Evolutionary conservation across 2,329 filamentous ascomycete species (phyloP).

Genomic region (Hypoxylon rubiginosum): DNA sequence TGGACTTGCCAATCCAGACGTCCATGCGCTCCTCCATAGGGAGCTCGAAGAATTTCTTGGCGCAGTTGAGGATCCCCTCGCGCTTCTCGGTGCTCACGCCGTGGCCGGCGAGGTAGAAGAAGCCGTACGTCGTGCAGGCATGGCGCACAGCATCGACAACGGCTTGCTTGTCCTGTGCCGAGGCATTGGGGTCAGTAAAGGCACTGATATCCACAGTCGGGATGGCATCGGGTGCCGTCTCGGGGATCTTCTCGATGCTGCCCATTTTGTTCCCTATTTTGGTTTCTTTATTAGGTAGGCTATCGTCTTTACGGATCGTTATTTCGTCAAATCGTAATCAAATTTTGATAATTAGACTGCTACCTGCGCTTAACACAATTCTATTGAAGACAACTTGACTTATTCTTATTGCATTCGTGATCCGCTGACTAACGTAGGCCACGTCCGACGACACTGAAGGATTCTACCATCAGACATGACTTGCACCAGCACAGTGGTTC

Average conservation of each 20-base stretch:
- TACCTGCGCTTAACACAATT: background rate
- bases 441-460: constrained; percentile 12
- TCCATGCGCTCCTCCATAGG: constrained; percentile 47
- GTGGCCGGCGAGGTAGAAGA: constrained; percentile 52
- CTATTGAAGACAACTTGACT: constrained; percentile 16
- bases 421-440: constrained; percentile 18
- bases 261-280: constrained; percentile 31
- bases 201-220: constrained; percentile 50
- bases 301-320: background rate
- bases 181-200: constrained; percentile 40
- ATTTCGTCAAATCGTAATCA: constrained; percentile 6
- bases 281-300: background rate
- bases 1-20: constrained; percentile 46
- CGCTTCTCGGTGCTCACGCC: constrained; percentile 46
- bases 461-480: constrained; percentile 7
- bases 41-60: constrained; percentile 45
- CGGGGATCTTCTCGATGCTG: constrained; percentile 32
- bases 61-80: constrained; percentile 39
- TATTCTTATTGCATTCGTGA: constrained; percentile 23
- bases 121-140: constrained; percentile 48
- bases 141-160: constrained; percentile 48
- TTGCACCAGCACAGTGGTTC: constrained; percentile 23
- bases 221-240: constrained; percentile 42
- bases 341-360: background rate
- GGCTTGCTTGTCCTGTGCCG: constrained; percentile 34